A percentile compares a stretch with the other conserved stretches of the same genome.
phyloP scores from a whole-genome alignment of 345 rosid genomes.

The Zanthoxylum bungeanum region DNA sequence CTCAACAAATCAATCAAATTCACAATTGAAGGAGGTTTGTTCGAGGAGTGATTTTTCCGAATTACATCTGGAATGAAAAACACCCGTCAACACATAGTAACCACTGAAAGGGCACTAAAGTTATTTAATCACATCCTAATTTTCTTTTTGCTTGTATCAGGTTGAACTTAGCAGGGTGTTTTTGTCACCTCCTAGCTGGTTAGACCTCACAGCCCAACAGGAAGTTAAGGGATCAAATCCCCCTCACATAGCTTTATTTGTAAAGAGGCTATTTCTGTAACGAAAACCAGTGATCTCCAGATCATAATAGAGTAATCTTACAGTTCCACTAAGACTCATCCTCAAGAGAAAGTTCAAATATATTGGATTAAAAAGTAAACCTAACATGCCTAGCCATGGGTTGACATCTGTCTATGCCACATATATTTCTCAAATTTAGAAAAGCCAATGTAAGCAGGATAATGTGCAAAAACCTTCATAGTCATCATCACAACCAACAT shows the following conservation, averaged over 20 bases:
- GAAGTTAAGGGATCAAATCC: too few species aligned
- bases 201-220: neutral
- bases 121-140: neutral
- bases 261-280: too few species aligned
- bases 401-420: neutral
- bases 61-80: too few species aligned
- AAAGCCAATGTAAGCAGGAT: conserved; percentile 3
- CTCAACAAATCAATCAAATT: too few species aligned
- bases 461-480: neutral
- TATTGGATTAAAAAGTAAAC: too few species aligned
- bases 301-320: too few species aligned
- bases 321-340: neutral
- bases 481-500: conserved; percentile 2
- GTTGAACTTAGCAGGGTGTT: neutral
- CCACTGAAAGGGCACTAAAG: neutral
- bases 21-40: too few species aligned
- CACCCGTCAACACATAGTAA: neutral
- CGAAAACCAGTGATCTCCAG: too few species aligned
- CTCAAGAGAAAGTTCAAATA: neutral
- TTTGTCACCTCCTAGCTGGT: neutral
- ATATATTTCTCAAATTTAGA: neutral
- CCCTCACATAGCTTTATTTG: too few species aligned
- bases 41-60: too few species aligned
- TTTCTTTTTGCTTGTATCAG: neutral
- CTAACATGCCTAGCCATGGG: neutral